Base-by-base conservation (phyloP, 495 filamentous ascomycete species). In the Hypomontagnella monticulosa region DNA sequence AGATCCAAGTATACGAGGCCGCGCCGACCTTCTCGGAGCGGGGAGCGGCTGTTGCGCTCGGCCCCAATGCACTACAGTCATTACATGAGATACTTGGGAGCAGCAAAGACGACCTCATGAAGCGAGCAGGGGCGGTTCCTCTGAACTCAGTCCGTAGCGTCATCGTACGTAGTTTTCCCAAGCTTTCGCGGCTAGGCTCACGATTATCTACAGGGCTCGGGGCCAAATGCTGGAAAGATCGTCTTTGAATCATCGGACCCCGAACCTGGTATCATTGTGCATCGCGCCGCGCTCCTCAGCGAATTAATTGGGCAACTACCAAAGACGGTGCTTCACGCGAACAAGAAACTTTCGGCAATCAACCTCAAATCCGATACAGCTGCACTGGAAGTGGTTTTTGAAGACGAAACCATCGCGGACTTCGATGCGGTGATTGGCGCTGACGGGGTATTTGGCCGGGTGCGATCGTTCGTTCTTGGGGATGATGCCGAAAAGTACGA, bases 1-100 rank as follows among this genome's bases (percentile, higher is more conserved):
- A 74, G 2, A 33, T 67, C 15, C 5, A 72, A 5, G 44, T 74
- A 23, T 74, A 51, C 37, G 71, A 74, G 37, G 59, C 71, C 15
- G 57, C 61, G 12, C 46, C 61, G 0, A 51, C 55, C 15, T 73
- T 73, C 54, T 71, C 69, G 12, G 69, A 73, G 34, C 61, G 69
- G 4, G 69, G 71, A 1, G 69, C 69, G 7, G 55, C 69, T 4
- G 59, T 74, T 34, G 58, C 57, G 3, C 42, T 74, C 3, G 51
- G 70, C 3, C 18, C 18, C n/a, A 64, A 60, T 43, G 51, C 65
- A 1, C 46, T 50, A 10, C 15, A 47, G 6, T 52, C 44, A 6
- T 48, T 65, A 5, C 12, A 18, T 8, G 42, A 44, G 12, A 47
- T 55, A 10, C 4, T 57, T 2, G 34, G 50, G 11, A 36, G 38